phyloP scores from a whole-genome alignment of 345 rosid species.

The Noccaea caerulescens region DNA sequence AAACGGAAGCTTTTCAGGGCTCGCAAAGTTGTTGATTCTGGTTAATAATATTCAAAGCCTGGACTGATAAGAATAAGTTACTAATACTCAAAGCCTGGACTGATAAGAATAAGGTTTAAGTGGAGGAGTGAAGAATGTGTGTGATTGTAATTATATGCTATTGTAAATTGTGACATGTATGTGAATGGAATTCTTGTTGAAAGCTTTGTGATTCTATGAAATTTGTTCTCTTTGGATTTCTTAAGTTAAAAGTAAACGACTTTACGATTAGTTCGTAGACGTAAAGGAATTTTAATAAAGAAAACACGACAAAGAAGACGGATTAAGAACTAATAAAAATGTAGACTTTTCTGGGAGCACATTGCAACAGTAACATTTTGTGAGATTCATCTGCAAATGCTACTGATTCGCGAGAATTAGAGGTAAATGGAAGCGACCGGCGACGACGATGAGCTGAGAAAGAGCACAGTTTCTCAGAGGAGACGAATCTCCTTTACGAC shows the following conservation, averaged over 20 bases:
- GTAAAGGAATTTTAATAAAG: background rate
- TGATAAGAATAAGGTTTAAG: background rate
- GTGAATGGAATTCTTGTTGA: slow-evolving; percentile 1
- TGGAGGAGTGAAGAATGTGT: slow-evolving; percentile 3
- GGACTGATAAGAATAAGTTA: background rate
- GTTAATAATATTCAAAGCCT: slow-evolving; percentile 22
- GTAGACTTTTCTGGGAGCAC: slow-evolving; percentile 22
- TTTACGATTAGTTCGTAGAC: background rate
- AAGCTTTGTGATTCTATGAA: background rate
- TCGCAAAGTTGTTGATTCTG: slow-evolving; percentile 52
- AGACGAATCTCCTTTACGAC: slow-evolving; percentile 13
- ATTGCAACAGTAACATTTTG: background rate
- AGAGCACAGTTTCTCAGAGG: background rate
- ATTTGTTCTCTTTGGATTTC: background rate
- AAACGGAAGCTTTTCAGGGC: slow-evolving; percentile 43
- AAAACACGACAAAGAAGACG: background rate
- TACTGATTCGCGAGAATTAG: slow-evolving; percentile 7
- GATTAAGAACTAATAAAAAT: slow-evolving; percentile 38
- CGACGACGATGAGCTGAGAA: slow-evolving; percentile 8
- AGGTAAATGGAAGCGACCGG: slow-evolving; percentile 31
- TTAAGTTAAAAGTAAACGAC: background rate
- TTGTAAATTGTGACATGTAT: slow-evolving; percentile 19
- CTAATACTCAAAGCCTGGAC: background rate
- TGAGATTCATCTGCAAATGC: slow-evolving; percentile 17
- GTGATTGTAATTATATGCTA: slow-evolving; percentile 24